phyloP scores from a whole-genome alignment of 768 basidiomycete genomes.

The Podaxis sp. region DNA sequence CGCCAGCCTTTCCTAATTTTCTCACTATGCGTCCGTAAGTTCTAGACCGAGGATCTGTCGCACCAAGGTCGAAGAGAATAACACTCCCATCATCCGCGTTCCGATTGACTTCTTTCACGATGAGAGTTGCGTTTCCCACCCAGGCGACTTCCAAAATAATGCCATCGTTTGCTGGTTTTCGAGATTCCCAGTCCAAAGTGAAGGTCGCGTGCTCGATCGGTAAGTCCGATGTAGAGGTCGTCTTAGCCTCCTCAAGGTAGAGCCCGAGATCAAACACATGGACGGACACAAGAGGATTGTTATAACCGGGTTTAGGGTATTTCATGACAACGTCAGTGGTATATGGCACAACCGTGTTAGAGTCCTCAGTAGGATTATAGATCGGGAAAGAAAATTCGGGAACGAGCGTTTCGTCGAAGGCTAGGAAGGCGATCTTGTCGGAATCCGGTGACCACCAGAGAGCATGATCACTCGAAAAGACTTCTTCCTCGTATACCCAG shows the following conservation, averaged over 20 bases:
- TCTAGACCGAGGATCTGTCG: constrained; percentile 20
- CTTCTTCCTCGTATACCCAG: constrained; percentile 97
- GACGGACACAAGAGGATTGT: constrained; percentile 81
- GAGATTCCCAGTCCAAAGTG: constrained; percentile 63
- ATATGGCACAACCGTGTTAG: constrained; percentile 73
- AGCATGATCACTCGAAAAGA: constrained; percentile 66
- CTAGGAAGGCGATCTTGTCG: constrained; percentile 73
- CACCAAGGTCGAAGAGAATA: constrained; percentile 62
- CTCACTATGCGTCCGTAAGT: constrained; percentile 58
- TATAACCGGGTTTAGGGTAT: constrained; percentile 88
- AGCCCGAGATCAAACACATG: constrained; percentile 75
- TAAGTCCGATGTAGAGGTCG: constrained; percentile 17
- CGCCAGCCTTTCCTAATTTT: constrained; percentile 75
- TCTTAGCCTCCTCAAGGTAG: constrained; percentile 34
- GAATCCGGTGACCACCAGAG: constrained; percentile 92
- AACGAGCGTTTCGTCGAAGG: constrained; percentile 85
- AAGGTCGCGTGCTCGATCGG: constrained; percentile 40
- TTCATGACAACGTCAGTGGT: constrained; percentile 64
- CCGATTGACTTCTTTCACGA: constrained; percentile 86
- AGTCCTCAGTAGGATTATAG: constrained; percentile 81
- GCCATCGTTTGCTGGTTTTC: constrained; percentile 54
- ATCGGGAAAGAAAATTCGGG: constrained; percentile 85
- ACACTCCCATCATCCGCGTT: constrained; percentile 79
- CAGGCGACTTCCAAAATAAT: constrained; percentile 83
- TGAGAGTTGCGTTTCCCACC: constrained; percentile 69